Evolutionary conservation across 768 basidiomycete species (phyloP), one percentile per base, ranked within the genome.

Genomic region (Ramaria sp.): DNA sequence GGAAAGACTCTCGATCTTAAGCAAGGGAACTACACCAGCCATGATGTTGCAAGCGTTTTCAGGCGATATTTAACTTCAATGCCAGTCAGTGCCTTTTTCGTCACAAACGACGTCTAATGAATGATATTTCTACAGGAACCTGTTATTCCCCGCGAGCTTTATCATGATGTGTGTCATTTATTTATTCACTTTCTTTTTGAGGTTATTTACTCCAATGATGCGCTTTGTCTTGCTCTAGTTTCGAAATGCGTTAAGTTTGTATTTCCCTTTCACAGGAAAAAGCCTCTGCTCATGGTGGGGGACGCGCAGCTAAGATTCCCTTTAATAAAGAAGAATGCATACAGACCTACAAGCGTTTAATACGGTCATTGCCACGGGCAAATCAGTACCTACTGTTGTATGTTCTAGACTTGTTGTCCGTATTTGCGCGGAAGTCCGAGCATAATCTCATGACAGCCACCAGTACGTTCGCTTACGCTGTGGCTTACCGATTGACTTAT

Each of bases 351-450:
- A 91, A 88, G 63, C 73, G 75, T 30, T 74, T 99, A 55, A 95
- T 99, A 57, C 77, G 81, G 30, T 74, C 77, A 49, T 81, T 99
- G 76, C 89, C 95, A 1, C 81, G 82, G 28, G 78, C 86, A 20
- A 95, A 97, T 60, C 92, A 96, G 64, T 94, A 94, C 66, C 84
- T 98, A n/a, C 77, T 98, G 22, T 82, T 97, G 53, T 98, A 98
- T 66, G 93, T 98, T 48, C 79, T 99, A 56, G 95, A 99, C 67
- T 78, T 99, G 27, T 75, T 99, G 50, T 91, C 89, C 49, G 95
- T 99, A 7, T 98, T 98, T 69, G 85, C 92, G 3, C 79, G 86
- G 56, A 94, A 91, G 66, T 79, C 83, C 43, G 87, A 91, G 59
- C 85, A 85, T 71, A 99, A 99, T 67, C 72, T 94, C 47, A 99